Base-by-base conservation (phyloP, 768 basidiomycete genomes). In the Xerocomus brunneocitrinus region DNA sequence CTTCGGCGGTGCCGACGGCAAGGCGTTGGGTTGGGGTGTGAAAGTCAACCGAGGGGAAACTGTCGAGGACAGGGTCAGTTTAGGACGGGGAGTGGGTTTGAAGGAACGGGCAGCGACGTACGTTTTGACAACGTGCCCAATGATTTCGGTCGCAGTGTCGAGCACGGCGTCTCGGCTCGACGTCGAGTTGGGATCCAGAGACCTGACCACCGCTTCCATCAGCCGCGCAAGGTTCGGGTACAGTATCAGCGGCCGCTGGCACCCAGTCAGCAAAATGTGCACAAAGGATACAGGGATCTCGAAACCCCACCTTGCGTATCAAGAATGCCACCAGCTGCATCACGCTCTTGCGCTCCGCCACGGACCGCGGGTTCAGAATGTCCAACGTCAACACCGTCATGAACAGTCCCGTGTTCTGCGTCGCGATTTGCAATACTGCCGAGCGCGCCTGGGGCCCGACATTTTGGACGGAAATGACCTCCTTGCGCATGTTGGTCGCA, bases 171-270 rank as follows among this genome's bases (percentile, higher is more conserved):
- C 94, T 44, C 86, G 80, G 64, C 81, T 80, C 5, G 79, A 69
- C 0, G 76, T 90, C 40, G 76, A 84, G 66, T 91, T 95, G 14
- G 97, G 97, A 71, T 99, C 95, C 52, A 99, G 76, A 0, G 93
- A 97, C 66, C 94, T 95, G 16, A 98, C 94, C 1, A 98, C 93
- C 1, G 95, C 93, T 66, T 98, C 97, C 70, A 93, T 87, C 42
- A 98, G 73, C 39, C 85, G 80, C 0, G 95, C 88, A 27, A 98
- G 73, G 60, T 87, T 89, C 3, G 89, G 82, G 59, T 91, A 87
- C 40, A 98, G 74, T 8, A 95, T 83, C 27, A 89, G 73, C 1
- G 95, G 94, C 61, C 89, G 85, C 89, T 93, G 60, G 3, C 8
- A 0, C 32, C 22, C 8, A 3, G 14, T 64, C 36, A 54, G 35